Base-by-base conservation (phyloP, 352 stramenopile species). In the Phytophthora aleatoria region DNA sequence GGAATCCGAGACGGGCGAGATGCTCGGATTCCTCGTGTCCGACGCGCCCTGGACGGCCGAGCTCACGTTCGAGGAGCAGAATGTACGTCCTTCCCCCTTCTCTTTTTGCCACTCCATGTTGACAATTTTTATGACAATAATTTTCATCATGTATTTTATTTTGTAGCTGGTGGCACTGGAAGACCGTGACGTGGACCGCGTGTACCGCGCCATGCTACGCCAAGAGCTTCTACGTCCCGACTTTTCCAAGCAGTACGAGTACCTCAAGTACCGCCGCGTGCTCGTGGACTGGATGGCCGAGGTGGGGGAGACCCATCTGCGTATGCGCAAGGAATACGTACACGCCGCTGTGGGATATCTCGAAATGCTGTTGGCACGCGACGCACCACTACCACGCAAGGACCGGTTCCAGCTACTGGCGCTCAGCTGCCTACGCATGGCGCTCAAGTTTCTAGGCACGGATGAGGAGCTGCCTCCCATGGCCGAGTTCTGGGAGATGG, bases 241-340 rank as follows among this genome's bases (percentile, higher is more conserved):
- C 61, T 94, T 85, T 69, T 79, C 80, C 41, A 70, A 79, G 47
- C 78, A 85, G 44, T 92, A 91, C 64, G 86, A 90, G 49, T 94
- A 94, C 62, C 72, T 94, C 56, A 91, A 91, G 67, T 94, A 92
- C 57, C 82, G 86, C 15, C 83, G 83, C 39, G 83, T 92, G 49
- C 71, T 94, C 20, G 82, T 94, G 38, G 85, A 96, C 56, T 96
- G 87, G 87, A 96, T 93, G 77, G 75, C 71, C 15, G 87, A 96
- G 51, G 85, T 94, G 28, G 87, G 87, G 61, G 87, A 96, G 56
- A 69, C 67, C 9, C 84, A 94, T 62, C 76, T 96, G 62, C 77
- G 90, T 26, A 85, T 96, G 69, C 82, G 83, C 55, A 94, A 96
- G 67, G 79, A 79, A 36, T 89, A 87, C 11, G 76, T 94, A 13